phyloP scores from a whole-genome alignment of 345 rosid genomes.

The Bruguiera sexangula region DNA sequence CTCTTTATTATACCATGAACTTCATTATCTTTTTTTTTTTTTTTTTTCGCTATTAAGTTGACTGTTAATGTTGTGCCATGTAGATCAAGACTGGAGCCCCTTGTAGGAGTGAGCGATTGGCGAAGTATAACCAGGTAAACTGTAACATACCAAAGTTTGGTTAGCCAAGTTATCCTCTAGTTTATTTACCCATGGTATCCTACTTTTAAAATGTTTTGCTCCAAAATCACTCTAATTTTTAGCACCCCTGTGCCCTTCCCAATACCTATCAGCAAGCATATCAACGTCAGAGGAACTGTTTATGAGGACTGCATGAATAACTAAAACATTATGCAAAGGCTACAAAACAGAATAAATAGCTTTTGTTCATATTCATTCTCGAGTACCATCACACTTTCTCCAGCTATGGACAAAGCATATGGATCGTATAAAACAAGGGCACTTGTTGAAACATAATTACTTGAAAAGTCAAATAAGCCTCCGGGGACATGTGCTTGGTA shows the following conservation, averaged over 20 bases:
- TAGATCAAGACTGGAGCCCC: slow-evolving; percentile 99
- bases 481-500: too few species aligned
- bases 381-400: not conserved
- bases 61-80: slow-evolving; percentile 16
- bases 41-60: slow-evolving; percentile 2
- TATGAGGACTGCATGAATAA: too few species aligned
- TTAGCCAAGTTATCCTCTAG: not conserved
- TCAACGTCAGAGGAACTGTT: too few species aligned
- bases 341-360: not conserved
- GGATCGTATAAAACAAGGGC: too few species aligned
- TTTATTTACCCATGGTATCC: not conserved
- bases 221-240: not conserved
- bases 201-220: not conserved
- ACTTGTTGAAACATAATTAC: too few species aligned
- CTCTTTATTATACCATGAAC: not conserved
- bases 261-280: not conserved
- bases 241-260: not conserved
- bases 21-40: not conserved
- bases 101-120: slow-evolving; percentile 88
- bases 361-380: not conserved
- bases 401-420: too few species aligned
- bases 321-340: not conserved
- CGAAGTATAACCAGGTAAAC: slow-evolving; percentile 95
- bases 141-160: not conserved
- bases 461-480: too few species aligned